Evolutionary conservation across 2,329 filamentous ascomycete genomes (phyloP).

Genomic region (Xylaria sp.): DNA sequence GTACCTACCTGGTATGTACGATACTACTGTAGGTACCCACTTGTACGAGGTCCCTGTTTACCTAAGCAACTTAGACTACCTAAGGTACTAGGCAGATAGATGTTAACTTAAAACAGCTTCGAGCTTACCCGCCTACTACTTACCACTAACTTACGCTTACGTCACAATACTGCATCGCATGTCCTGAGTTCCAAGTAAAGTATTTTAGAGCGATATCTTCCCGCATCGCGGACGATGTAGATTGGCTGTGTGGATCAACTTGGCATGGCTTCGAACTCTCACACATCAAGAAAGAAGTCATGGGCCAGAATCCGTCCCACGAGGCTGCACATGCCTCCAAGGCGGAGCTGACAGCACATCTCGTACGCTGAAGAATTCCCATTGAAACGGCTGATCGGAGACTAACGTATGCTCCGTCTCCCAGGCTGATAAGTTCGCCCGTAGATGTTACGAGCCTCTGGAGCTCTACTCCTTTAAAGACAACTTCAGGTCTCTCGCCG

Average conservation of each 20-base stretch:
- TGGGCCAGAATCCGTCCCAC: constrained; percentile 64
- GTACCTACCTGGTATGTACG: no score
- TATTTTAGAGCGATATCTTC: not conserved
- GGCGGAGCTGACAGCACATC: constrained; percentile 61
- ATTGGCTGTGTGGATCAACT: not conserved
- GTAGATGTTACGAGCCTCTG: constrained; percentile 75
- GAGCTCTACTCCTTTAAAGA: constrained; percentile 79
- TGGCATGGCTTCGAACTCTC: constrained; percentile 43
- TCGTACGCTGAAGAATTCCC: constrained; percentile 53
- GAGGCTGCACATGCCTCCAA: constrained; percentile 58
- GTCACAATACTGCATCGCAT: constrained; percentile 21
- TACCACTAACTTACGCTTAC: constrained; percentile 4
- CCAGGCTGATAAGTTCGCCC: constrained; percentile 71
- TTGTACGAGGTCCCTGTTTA: no score
- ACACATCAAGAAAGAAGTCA: constrained; percentile 51
- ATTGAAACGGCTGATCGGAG: not conserved
- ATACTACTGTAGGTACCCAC: no score
- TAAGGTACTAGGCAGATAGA: no score
- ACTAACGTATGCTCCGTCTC: constrained; percentile 14
- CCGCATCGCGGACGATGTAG: not conserved
- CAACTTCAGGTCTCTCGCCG: constrained; percentile 76
- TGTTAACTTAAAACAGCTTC: no score
- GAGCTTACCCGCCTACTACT: not conserved
- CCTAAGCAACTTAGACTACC: no score
- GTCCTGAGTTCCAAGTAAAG: not conserved